Evolutionary conservation across 1,284 basidiomycete genomes (phyloP).

Genomic region (Laetiporus sulphureus): DNA sequence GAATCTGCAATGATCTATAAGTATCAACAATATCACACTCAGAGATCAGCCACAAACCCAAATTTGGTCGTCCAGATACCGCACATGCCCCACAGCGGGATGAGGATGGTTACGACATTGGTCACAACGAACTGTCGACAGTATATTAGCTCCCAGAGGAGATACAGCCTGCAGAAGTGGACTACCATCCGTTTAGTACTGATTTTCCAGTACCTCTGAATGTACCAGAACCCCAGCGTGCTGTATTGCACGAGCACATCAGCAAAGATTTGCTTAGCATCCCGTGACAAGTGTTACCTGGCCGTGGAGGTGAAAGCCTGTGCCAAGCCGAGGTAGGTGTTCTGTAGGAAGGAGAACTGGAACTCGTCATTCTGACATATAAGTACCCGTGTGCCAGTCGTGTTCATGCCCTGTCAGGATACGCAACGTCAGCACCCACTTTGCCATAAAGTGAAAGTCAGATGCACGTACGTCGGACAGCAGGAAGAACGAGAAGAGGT

Average conservation of each 20-base stretch:
- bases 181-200: conserved; percentile 72
- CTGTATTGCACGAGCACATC: no score
- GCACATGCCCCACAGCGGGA: conserved; percentile 83
- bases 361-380: conserved; percentile 80
- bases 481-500: conserved; percentile 71
- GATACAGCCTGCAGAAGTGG: background rate
- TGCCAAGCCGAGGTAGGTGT: conserved; percentile 69
- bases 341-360: conserved; percentile 65
- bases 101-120: conserved; percentile 69
- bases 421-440: no score
- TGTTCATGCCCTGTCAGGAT: conserved; percentile 58
- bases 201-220: conserved; percentile 73
- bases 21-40: no score
- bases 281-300: no score
- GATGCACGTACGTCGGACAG: conserved; percentile 55
- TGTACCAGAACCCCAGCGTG: conserved; percentile 74
- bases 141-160: background rate
- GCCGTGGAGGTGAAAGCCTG: conserved; percentile 68
- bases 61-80: conserved; percentile 75
- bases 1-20: conserved; percentile 42
- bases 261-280: no score
- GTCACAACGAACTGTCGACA: conserved; percentile 60
- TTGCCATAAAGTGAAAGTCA: background rate
- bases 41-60: conserved; percentile 45
- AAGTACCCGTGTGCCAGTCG: conserved; percentile 66